Percentiles rank a stretch among this genome's conserved stretches.
These are phyloP conservation scores for Setomelanomma holmii DNA, from an alignment of 2,329 filamentous ascomycete genomes.

Conservation along the genomic window DNA sequence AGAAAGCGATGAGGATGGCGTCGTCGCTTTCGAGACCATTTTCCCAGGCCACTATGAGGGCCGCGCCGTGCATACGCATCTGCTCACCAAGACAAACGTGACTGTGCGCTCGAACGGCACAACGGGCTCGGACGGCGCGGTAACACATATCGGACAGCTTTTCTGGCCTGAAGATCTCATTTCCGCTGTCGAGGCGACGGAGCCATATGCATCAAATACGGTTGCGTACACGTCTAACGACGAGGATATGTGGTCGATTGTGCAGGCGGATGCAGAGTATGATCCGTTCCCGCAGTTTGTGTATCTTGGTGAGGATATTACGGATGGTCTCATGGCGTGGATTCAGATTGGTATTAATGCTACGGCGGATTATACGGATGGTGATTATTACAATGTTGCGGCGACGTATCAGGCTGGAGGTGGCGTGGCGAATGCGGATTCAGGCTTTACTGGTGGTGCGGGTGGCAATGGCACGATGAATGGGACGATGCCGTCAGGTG, in stretches of 20 bases:
- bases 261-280: constrained; percentile 26
- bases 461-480: not conserved
- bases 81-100: constrained; percentile 49
- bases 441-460: not conserved
- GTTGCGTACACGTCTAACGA: constrained; percentile 24
- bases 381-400: constrained; percentile 21
- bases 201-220: constrained; percentile 50
- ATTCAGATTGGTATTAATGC: constrained; percentile 32
- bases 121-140: constrained; percentile 45
- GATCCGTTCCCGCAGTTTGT: constrained; percentile 35
- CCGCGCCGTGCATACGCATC: constrained; percentile 34
- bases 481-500: not conserved
- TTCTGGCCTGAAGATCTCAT: constrained; percentile 53
- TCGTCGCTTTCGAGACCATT: constrained; percentile 57
- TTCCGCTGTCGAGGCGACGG: constrained; percentile 45
- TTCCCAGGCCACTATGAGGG: constrained; percentile 53
- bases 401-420: constrained; percentile 28
- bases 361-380: constrained; percentile 25
- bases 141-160: constrained; percentile 55
- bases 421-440: constrained; percentile 13
- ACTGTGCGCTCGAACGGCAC: constrained; percentile 45
- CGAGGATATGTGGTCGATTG: constrained; percentile 36
- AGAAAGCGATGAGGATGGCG: constrained; percentile 55
- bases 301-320: constrained; percentile 26
- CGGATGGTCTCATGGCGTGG: constrained; percentile 36